phyloP scores from a whole-genome alignment of 768 basidiomycete genomes.

The Calvatia gigantea region DNA sequence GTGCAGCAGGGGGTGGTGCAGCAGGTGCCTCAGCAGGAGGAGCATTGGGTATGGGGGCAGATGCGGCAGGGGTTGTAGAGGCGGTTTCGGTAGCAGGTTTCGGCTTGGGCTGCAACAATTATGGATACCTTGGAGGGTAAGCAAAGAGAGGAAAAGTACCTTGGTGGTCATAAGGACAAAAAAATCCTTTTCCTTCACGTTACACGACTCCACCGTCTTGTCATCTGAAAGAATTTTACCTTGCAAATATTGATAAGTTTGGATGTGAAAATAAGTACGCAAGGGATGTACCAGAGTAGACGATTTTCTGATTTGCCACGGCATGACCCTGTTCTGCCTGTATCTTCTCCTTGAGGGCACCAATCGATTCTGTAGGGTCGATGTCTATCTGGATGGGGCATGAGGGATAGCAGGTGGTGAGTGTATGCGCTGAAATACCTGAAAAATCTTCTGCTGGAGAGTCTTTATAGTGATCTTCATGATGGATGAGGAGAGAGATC shows the following conservation, averaged over 20 bases:
- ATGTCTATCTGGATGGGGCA: conserved; percentile 60
- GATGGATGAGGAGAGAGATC: conserved; percentile 25
- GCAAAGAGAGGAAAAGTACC: conserved; percentile 39
- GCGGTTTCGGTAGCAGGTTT: conserved; percentile 27
- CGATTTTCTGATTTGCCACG: conserved; percentile 81
- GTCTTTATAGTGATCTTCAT: conserved; percentile 98
- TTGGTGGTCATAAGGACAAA: conserved; percentile 99
- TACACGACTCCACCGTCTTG: conserved; percentile 82
- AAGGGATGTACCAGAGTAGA: conserved; percentile 72
- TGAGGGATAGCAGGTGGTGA: background rate
- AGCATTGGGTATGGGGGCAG: conserved; percentile 23
- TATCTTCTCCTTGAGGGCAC: conserved; percentile 82
- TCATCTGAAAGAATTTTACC: conserved; percentile 90
- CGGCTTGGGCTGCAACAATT: conserved; percentile 49
- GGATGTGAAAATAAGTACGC: background rate
- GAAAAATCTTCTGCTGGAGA: conserved; percentile 88
- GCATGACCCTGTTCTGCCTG: conserved; percentile 69
- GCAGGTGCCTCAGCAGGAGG: conserved; percentile 21
- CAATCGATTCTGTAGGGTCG: conserved; percentile 72
- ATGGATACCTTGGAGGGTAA: background rate
- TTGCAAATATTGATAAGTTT: conserved; percentile 26
- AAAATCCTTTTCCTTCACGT: conserved; percentile 98
- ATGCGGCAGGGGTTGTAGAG: too few species aligned
- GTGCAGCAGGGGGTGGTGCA: conserved; percentile 29
- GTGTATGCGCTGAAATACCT: conserved; percentile 37